Evolutionary conservation across 306 rosid genomes (phyloP).

Genomic region (Coriaria nepalensis): DNA sequence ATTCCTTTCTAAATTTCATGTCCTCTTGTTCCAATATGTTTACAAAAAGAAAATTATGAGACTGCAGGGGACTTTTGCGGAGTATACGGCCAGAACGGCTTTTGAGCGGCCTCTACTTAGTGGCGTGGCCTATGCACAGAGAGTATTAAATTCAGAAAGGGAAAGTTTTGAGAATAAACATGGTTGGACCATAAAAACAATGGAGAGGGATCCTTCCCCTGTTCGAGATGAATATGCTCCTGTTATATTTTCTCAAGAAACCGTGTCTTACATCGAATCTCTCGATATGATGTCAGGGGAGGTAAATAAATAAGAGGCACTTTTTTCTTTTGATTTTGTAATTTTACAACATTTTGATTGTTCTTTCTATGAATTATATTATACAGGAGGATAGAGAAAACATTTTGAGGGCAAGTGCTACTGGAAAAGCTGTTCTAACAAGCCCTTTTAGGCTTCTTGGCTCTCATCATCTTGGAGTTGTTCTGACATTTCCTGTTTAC

Average conservation of each 20-base stretch:
- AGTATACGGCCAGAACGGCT: conserved; percentile 87
- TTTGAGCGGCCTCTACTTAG: conserved; percentile 90
- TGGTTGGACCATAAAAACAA: conserved; percentile 87
- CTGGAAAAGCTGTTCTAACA: conserved; percentile 96
- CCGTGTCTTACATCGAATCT: conserved; percentile 76
- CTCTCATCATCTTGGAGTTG: conserved; percentile 98
- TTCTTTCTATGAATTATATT: background rate
- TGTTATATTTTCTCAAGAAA: conserved; percentile 84
- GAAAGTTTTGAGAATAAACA: conserved; percentile 64
- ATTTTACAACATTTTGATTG: conserved; percentile 3
- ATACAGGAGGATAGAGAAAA: conserved; percentile 89
- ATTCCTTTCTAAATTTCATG: conserved; percentile 13
- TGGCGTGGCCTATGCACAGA: conserved; percentile 93
- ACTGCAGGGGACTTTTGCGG: conserved; percentile 84
- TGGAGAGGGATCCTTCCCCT: conserved; percentile 70
- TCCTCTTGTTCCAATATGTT: background rate
- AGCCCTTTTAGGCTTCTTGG: conserved; percentile 83
- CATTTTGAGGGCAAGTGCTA: conserved; percentile 91
- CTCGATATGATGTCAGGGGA: conserved; percentile 99
- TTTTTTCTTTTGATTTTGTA: conserved; percentile 3
- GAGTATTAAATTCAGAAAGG: conserved; percentile 68
- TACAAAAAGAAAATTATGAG: background rate
- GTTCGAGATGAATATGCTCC: conserved; percentile 93
- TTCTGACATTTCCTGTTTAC: conserved; percentile 93
- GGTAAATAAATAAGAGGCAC: conserved; percentile 25